Percentiles rank a stretch among this genome's conserved stretches.
Conservation (phyloP, 208 protist species). For the Leishmania tarentolae region DNA sequence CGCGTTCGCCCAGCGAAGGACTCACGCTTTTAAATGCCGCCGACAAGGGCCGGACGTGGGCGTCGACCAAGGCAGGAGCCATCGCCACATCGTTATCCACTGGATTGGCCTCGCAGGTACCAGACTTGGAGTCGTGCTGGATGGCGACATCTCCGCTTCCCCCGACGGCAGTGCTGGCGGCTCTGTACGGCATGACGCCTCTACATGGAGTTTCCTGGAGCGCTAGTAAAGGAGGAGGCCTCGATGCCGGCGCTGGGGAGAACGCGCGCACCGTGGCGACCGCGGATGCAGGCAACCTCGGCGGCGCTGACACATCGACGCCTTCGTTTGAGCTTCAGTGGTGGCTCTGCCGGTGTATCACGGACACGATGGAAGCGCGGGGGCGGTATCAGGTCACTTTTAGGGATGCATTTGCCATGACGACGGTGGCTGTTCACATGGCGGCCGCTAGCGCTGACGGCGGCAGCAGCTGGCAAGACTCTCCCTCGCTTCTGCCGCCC, state of each 20-base stretch:
- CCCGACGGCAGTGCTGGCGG: slow-evolving; percentile 60
- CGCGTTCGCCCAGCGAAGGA: slow-evolving; percentile 7
- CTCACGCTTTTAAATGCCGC: background rate
- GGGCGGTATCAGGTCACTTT: background rate
- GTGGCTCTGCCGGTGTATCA: background rate
- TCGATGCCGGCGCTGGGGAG: background rate
- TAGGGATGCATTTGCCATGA: slow-evolving; percentile 33
- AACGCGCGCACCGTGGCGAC: background rate
- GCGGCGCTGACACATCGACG: background rate
- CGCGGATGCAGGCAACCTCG: background rate
- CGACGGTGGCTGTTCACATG: slow-evolving; percentile 16
- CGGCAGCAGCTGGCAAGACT: background rate
- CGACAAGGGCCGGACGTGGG: slow-evolving; percentile 1
- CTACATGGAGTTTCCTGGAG: slow-evolving; percentile 23
- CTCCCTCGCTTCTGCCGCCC: background rate
- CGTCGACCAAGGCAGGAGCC: background rate
- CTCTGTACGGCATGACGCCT: slow-evolving; percentile 44
- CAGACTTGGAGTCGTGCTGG: slow-evolving; percentile 41
- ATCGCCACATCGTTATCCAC: background rate
- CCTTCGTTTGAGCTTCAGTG: slow-evolving; percentile 10
- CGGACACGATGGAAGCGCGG: background rate
- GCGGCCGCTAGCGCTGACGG: background rate
- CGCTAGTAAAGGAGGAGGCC: background rate
- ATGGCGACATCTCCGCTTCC: slow-evolving; percentile 42
- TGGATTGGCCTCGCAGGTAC: background rate